Conservation (phyloP, 225 moss, liverwort and hornwort species). For the Neckera pumila region DNA sequence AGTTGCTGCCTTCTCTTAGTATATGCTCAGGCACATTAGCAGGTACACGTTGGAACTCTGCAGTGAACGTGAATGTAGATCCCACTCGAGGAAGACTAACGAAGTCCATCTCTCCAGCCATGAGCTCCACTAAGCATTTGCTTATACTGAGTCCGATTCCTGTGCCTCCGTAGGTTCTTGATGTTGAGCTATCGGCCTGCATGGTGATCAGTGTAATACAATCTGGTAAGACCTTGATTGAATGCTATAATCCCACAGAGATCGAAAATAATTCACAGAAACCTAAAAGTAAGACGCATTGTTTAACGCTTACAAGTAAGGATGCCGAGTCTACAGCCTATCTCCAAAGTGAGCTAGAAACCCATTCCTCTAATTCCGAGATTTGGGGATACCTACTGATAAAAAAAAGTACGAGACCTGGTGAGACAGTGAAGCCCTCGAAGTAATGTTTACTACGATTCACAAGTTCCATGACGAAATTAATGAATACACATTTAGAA, state of each 20-base stretch:
- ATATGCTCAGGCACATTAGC: slow-evolving; percentile 41
- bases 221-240: not conserved
- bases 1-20: slow-evolving; percentile 34
- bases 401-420: not conserved
- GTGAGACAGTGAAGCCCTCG: not conserved
- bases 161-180: slow-evolving; percentile 63
- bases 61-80: slow-evolving; percentile 55
- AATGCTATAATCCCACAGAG: not conserved
- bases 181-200: slow-evolving; percentile 69
- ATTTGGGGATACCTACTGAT: not conserved
- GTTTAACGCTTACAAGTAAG: not conserved
- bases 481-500: not conserved
- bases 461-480: not conserved
- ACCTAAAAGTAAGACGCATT: not conserved
- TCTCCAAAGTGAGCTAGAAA: not conserved
- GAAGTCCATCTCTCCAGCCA: slow-evolving; percentile 59
- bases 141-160: slow-evolving; percentile 67
- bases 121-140: slow-evolving; percentile 49
- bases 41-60: slow-evolving; percentile 35
- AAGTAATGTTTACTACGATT: not conserved
- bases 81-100: slow-evolving; percentile 45
- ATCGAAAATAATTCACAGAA: not conserved
- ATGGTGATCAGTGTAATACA: not conserved
- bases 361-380: not conserved
- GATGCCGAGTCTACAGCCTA: not conserved